Percentiles rank a stretch among this genome's conserved stretches.
Conservation (phyloP, 345 rosid species). For the Salix suchowensis region DNA sequence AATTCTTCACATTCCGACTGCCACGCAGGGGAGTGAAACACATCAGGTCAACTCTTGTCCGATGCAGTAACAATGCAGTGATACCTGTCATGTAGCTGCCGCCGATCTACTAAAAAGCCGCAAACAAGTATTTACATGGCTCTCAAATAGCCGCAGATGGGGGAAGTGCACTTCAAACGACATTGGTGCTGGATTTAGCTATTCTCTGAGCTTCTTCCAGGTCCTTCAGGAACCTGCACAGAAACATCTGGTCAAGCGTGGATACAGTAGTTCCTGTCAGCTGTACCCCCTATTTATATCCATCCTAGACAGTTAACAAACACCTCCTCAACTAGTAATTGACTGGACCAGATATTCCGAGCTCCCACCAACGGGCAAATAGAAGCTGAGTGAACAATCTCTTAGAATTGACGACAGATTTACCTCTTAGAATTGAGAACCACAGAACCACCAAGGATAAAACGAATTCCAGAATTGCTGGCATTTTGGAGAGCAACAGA, state of each 20-base stretch:
- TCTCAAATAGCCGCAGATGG: not conserved
- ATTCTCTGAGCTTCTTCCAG: slow-evolving; percentile 78
- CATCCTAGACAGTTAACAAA: not conserved
- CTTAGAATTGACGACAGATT: not conserved
- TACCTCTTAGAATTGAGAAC: slow-evolving; percentile 88
- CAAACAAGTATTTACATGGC: slow-evolving; percentile 17
- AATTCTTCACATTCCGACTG: not conserved
- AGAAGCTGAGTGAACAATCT: not conserved
- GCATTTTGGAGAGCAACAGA: slow-evolving; percentile 76
- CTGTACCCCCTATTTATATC: not conserved
- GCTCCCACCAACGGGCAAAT: not conserved
- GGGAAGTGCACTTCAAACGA: slow-evolving; percentile 35
- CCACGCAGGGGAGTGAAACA: not conserved
- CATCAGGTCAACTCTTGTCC: not conserved
- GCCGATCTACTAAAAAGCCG: not conserved
- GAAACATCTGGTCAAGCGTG: not conserved
- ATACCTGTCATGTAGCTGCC: not conserved
- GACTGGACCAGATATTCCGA: not conserved
- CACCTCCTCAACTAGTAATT: not conserved
- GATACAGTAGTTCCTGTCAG: not conserved
- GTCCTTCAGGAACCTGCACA: slow-evolving; percentile 73
- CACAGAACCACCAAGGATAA: slow-evolving; percentile 75
- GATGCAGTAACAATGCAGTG: not conserved
- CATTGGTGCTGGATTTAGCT: slow-evolving; percentile 48
- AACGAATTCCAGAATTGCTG: slow-evolving; percentile 73